These are phyloP conservation scores for Biscutella auriculata DNA, from an alignment of 441 rosid species.

Conservation along the genomic window DNA sequence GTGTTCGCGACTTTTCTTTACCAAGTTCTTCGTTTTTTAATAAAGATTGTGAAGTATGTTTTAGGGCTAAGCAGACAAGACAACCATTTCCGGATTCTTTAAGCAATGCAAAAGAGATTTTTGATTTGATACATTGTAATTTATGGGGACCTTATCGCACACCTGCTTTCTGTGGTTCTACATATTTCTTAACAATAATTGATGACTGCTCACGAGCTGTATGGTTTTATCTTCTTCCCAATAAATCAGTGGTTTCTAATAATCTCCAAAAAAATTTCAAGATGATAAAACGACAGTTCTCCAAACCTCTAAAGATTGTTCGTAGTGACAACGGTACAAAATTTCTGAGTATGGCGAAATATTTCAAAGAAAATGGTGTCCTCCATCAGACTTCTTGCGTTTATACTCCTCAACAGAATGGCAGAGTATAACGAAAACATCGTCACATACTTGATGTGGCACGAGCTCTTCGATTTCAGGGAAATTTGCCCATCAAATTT, in stretches of 20 bases:
- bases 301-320: not conserved
- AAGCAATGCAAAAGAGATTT: too few species aligned
- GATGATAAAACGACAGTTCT: not conserved
- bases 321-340: not conserved
- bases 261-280: too few species aligned
- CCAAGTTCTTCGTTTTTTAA: too few species aligned
- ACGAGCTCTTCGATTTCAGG: not conserved
- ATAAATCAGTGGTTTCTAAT: not conserved
- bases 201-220: not conserved
- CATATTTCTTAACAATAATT: not conserved
- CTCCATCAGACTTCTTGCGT: not conserved
- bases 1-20: too few species aligned
- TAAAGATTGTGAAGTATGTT: not conserved
- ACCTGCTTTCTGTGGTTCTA: not conserved
- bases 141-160: not conserved
- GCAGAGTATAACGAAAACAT: not conserved
- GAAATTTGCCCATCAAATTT: fast-evolving
- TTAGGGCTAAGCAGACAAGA: too few species aligned
- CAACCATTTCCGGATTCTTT: too few species aligned
- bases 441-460: not conserved
- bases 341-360: not conserved
- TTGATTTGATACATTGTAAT: too few species aligned
- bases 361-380: not conserved
- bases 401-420: not conserved
- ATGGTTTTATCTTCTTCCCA: not conserved